These are phyloP conservation scores for Coemansia sp. DNA, from an alignment of 192 early-diverging fungal genomes.

Conservation along the genomic window DNA sequence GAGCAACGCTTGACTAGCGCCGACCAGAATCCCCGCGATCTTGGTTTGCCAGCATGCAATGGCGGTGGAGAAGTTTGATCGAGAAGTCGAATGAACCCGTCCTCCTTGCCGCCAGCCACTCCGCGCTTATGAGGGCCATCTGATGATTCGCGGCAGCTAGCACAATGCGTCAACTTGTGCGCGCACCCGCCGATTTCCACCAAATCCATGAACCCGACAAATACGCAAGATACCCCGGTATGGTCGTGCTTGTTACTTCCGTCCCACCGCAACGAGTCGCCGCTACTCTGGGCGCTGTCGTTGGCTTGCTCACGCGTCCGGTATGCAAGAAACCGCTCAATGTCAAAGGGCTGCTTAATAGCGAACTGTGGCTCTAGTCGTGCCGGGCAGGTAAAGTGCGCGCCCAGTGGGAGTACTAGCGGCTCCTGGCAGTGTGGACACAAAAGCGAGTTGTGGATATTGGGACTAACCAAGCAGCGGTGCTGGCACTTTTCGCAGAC, in stretches of 20 bases:
- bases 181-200: background rate
- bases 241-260: slow-evolving; percentile 2
- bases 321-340: slow-evolving; percentile 42
- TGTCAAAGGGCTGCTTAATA: slow-evolving; percentile 37
- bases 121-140: background rate
- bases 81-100: background rate
- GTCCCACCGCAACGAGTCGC: slow-evolving; percentile 3
- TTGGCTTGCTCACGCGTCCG: background rate
- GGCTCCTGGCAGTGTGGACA: slow-evolving; percentile 41
- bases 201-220: slow-evolving; percentile 46
- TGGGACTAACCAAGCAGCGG: slow-evolving; percentile 42
- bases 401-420: slow-evolving; percentile 40
- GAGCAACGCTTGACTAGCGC: slow-evolving; percentile 12
- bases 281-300: slow-evolving; percentile 11
- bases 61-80: background rate
- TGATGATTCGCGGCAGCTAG: slow-evolving; percentile 4
- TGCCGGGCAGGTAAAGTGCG: slow-evolving; percentile 50
- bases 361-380: slow-evolving; percentile 41
- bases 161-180: slow-evolving; percentile 13
- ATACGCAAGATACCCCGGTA: slow-evolving; percentile 2
- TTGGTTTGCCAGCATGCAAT: background rate
- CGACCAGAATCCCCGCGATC: slow-evolving; percentile 14
- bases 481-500: slow-evolving; percentile 41
- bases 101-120: background rate
- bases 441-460: slow-evolving; percentile 28